Percentiles rank a stretch among this genome's conserved stretches.
phyloP scores from a whole-genome alignment of 1,284 basidiomycete genomes.

The Boletus smithii region DNA sequence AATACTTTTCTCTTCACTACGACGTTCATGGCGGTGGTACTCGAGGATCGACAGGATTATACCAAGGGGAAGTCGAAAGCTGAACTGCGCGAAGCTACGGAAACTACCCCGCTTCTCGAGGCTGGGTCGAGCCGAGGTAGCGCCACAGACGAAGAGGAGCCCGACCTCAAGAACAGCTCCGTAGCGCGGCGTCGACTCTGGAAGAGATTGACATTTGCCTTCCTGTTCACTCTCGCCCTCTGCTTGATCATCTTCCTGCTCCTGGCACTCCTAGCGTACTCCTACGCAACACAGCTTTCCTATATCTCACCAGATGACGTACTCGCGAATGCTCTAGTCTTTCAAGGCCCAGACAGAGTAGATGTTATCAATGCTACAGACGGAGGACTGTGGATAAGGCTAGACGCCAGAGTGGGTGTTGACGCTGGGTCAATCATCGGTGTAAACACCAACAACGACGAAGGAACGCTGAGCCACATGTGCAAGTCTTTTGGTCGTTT shows the following conservation, averaged over 20 bases:
- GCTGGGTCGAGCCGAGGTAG: constrained; percentile 20
- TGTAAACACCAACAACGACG: constrained; percentile 44
- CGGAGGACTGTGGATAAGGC: constrained; percentile 56
- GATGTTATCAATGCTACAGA: constrained; percentile 60
- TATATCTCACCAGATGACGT: constrained; percentile 55
- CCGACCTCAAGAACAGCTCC: constrained; percentile 12
- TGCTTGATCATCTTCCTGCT: constrained; percentile 44
- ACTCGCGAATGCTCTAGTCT: constrained; percentile 51
- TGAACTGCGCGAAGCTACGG: constrained; percentile 26
- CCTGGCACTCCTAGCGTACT: constrained; percentile 53
- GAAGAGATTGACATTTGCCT: constrained; percentile 28
- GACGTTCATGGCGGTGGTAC: constrained; percentile 22
- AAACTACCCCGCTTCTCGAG: constrained; percentile 34
- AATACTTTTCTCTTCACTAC: constrained; percentile 6
- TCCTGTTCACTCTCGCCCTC: constrained; percentile 36
- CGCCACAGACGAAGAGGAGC: constrained; percentile 13
- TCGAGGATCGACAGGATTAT: constrained; percentile 13
- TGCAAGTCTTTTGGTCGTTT: constrained; percentile 68
- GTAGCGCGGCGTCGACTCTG: constrained; percentile 25
- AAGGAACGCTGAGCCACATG: constrained; percentile 40
- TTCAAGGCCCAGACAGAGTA: constrained; percentile 58
- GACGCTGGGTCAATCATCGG: constrained; percentile 62
- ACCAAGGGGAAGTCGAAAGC: constrained; percentile 34
- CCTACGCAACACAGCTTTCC: constrained; percentile 57
- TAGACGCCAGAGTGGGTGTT: constrained; percentile 57